phyloP scores from a whole-genome alignment of 331 rosid genomes.

The Erythrophleum ivorense region DNA sequence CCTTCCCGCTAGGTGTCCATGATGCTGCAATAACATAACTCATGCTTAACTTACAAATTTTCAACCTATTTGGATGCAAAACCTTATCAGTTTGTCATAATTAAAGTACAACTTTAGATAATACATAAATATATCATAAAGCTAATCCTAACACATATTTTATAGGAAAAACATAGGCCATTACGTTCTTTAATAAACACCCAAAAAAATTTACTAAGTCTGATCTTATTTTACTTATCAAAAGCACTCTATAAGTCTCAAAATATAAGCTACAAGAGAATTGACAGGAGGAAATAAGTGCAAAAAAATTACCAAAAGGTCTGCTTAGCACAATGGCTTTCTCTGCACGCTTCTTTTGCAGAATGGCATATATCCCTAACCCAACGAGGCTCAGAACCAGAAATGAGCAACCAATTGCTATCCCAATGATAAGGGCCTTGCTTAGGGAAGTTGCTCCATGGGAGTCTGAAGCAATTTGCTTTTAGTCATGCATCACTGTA shows the following conservation, averaged over 20 bases:
- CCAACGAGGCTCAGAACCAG: slow-evolving; percentile 73
- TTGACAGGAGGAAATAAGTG: neutral
- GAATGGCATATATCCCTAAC: slow-evolving; percentile 70
- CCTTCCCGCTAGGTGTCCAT: slow-evolving; percentile 92
- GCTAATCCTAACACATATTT: too few species aligned
- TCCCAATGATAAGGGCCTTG: slow-evolving; percentile 56
- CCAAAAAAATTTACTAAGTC: neutral
- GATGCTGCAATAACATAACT: slow-evolving; percentile 64
- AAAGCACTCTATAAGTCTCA: neutral
- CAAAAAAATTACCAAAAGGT: slow-evolving; percentile 73
- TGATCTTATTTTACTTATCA: neutral
- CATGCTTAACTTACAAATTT: neutral
- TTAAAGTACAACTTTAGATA: too few species aligned
- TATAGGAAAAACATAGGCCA: too few species aligned
- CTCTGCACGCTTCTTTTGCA: slow-evolving; percentile 95
- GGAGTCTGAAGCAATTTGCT: slow-evolving; percentile 51
- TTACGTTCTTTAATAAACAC: neutral
- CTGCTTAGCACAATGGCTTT: slow-evolving; percentile 83
- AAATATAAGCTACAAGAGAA: neutral
- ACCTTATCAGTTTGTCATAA: too few species aligned
- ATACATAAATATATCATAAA: too few species aligned
- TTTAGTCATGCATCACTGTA: slow-evolving; percentile 36
- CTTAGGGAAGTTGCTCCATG: slow-evolving; percentile 51
- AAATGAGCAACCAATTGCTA: slow-evolving; percentile 61
- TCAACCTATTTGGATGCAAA: too few species aligned